Conservation (phyloP, 225 moss, liverwort and hornwort species). For the Physcomitrium patens region DNA sequence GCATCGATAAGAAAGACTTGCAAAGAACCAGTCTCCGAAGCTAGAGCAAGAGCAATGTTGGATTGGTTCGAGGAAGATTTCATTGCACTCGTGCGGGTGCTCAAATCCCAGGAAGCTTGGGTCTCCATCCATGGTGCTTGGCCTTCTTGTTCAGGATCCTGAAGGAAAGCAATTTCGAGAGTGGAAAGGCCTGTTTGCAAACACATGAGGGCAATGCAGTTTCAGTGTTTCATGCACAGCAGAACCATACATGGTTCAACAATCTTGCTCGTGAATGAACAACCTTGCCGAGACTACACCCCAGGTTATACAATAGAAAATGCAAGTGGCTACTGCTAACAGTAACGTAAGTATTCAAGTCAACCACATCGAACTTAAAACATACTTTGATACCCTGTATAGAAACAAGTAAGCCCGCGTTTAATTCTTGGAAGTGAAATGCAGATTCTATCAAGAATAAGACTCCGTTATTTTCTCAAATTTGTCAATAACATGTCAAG, state of each 20-base stretch:
- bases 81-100: conserved; percentile 52
- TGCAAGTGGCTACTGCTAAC: background rate
- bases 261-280: background rate
- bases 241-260: background rate
- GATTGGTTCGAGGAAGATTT: conserved; percentile 53
- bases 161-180: conserved; percentile 59
- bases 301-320: background rate
- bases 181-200: conserved; percentile 47
- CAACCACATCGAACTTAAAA: background rate
- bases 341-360: background rate
- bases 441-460: background rate
- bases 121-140: conserved; percentile 64
- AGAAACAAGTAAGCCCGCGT: background rate
- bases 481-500: background rate
- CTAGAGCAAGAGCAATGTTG: conserved; percentile 51
- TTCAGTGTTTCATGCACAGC: conserved; percentile 23
- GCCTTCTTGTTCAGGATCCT: conserved; percentile 53
- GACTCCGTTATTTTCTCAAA: too few species aligned
- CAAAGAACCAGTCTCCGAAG: conserved; percentile 54
- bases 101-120: conserved; percentile 55
- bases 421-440: background rate
- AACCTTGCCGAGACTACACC: background rate
- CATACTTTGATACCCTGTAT: background rate
- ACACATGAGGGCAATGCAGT: conserved; percentile 14
- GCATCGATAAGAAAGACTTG: conserved; percentile 58